phyloP scores from a whole-genome alignment of 768 basidiomycete genomes.

The Gautieria morchelliformis region DNA sequence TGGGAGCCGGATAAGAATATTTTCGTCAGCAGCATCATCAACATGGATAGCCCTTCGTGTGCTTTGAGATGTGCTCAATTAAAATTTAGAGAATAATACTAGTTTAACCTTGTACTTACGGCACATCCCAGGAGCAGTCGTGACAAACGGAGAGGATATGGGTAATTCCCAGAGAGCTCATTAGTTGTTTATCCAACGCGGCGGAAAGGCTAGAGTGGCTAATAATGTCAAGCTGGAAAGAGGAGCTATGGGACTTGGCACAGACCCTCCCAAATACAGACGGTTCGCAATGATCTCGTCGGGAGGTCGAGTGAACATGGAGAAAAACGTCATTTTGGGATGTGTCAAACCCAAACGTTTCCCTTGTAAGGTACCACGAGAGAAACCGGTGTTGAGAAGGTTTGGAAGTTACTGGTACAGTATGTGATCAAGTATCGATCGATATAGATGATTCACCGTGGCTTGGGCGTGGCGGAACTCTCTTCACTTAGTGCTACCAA shows the following conservation, averaged over 20 bases:
- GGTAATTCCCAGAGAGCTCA: slow-evolving; percentile 66
- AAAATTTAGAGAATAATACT: slow-evolving; percentile 38
- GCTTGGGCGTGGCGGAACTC: no score
- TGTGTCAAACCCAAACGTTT: neutral
- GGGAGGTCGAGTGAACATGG: neutral
- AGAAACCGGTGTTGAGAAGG: neutral
- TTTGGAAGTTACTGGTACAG: no score
- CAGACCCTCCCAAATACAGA: slow-evolving; percentile 70
- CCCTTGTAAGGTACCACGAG: neutral
- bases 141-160: slow-evolving; percentile 72
- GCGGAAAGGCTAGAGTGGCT: slow-evolving; percentile 45
- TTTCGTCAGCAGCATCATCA: slow-evolving; percentile 61
- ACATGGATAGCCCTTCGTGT: slow-evolving; percentile 61
- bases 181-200: slow-evolving; percentile 58
- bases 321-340: neutral
- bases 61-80: slow-evolving; percentile 59
- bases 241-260: slow-evolving; percentile 19
- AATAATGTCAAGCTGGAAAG: slow-evolving; percentile 10
- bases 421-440: neutral
- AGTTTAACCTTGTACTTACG: neutral
- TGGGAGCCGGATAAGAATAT: slow-evolving; percentile 60
- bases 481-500: no score
- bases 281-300: slow-evolving; percentile 53
- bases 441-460: neutral
- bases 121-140: slow-evolving; percentile 31